A percentile compares a stretch with the other conserved stretches of the same genome.
These are phyloP conservation scores for Bipolaris victoriae DNA, from an alignment of 2,329 filamentous ascomycete genomes.

Conservation along the genomic window DNA sequence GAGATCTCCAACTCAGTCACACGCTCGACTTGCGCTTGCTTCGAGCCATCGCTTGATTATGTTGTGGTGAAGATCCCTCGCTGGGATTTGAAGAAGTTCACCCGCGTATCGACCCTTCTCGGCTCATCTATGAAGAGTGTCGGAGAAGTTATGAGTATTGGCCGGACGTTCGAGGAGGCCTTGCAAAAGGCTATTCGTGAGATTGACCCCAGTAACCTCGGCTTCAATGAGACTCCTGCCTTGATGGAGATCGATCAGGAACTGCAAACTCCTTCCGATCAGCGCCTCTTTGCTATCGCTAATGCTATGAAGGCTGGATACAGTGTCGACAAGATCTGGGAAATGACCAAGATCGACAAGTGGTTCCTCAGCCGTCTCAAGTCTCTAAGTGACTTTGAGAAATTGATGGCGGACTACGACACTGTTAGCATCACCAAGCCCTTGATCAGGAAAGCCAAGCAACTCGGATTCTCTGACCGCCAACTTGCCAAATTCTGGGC, in stretches of 20 bases:
- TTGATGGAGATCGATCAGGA: conserved; percentile 96
- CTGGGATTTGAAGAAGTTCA: conserved; percentile 99
- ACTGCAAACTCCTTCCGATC: conserved; percentile 95
- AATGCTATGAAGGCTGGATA: conserved; percentile 97
- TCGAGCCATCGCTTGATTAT: conserved; percentile 97
- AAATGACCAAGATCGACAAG: conserved; percentile 97
- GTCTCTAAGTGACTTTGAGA: conserved; percentile 86
- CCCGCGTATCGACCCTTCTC: conserved; percentile 90
- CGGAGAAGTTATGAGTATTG: conserved; percentile 98
- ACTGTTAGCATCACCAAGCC: conserved; percentile 69
- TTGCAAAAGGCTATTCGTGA: conserved; percentile 97
- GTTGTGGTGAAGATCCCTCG: conserved; percentile 98
- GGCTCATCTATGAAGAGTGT: conserved; percentile 99
- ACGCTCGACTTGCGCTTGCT: conserved; percentile 94
- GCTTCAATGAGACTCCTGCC: conserved; percentile 83
- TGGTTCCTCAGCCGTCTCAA: conserved; percentile 96
- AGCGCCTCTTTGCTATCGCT: conserved; percentile 95
- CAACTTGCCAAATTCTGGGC: conserved; percentile 94
- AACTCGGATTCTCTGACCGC: conserved; percentile 90
- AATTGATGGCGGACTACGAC: conserved; percentile 72
- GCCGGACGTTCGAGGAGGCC: conserved; percentile 94
- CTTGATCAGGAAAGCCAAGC: conserved; percentile 83
- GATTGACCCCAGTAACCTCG: conserved; percentile 93
- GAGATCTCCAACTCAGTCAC: conserved; percentile 97
- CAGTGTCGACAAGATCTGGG: conserved; percentile 95